These are phyloP conservation scores for Ogataea ganodermae DNA, from an alignment of 805 yeast genomes.

Conservation along the genomic window DNA sequence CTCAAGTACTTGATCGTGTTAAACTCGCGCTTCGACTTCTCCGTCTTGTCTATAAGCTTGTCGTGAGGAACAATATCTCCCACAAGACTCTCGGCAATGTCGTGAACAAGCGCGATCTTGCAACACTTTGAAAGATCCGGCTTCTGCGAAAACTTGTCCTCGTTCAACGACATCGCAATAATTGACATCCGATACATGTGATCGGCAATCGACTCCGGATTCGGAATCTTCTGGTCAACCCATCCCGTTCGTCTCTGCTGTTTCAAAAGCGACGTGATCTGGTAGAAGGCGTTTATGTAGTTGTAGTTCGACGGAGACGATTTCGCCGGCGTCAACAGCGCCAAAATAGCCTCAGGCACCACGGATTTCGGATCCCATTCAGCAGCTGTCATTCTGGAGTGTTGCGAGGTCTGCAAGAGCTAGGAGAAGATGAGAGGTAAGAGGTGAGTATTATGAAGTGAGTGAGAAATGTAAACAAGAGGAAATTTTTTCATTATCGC, in stretches of 20 bases:
- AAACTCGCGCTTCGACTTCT: conserved; percentile 81
- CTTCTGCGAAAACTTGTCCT: conserved; percentile 22
- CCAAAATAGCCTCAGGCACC: conserved; percentile 41
- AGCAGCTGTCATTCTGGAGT: conserved; percentile 20
- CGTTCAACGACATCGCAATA: conserved; percentile 67
- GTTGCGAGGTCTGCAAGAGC: background rate
- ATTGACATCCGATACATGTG: conserved; percentile 96
- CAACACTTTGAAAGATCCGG: conserved; percentile 68
- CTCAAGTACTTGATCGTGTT: conserved; percentile 69
- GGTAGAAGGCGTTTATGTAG: conserved; percentile 42
- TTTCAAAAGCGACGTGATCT: conserved; percentile 71
- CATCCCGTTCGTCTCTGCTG: conserved; percentile 90
- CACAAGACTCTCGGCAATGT: conserved; percentile 89
- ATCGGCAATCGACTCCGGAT: conserved; percentile 79
- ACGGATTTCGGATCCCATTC: conserved; percentile 48
- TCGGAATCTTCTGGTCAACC: conserved; percentile 65
- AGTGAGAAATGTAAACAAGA: background rate
- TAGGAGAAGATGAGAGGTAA: background rate
- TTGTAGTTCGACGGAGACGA: conserved; percentile 22
- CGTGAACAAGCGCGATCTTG: conserved; percentile 87
- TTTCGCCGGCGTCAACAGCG: conserved; percentile 28
- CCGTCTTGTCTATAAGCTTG: conserved; percentile 62
- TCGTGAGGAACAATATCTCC: conserved; percentile 93
- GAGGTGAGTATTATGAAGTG: background rate
- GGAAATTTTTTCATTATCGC: background rate